These are phyloP conservation scores for Neurospora sp. DNA, from an alignment of 495 filamentous ascomycete species.

Conservation along the genomic window DNA sequence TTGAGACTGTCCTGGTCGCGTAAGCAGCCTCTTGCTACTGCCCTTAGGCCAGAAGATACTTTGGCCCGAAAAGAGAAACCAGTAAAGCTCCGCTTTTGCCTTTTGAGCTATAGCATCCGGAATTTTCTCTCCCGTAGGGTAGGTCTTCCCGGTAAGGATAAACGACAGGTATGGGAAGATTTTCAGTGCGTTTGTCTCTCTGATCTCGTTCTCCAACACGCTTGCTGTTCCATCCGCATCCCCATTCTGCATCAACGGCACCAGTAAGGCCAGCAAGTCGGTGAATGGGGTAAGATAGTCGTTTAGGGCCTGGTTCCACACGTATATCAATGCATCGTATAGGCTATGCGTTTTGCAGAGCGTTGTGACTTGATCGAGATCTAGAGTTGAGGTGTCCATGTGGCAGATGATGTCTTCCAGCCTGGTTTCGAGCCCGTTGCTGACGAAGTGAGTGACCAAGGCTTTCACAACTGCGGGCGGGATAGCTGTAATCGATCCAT, in stretches of 20 bases:
- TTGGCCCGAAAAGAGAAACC: conserved; percentile 84
- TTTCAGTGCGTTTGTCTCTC: conserved; percentile 65
- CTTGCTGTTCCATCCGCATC: conserved; percentile 32
- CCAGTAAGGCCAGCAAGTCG: conserved; percentile 67
- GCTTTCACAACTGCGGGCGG: conserved; percentile 81
- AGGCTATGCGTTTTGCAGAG: conserved; percentile 85
- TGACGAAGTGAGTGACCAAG: conserved; percentile 70
- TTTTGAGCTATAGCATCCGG: conserved; percentile 54
- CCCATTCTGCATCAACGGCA: conserved; percentile 45
- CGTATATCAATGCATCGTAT: conserved; percentile 92
- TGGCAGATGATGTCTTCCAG: conserved; percentile 95
- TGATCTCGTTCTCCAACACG: conserved; percentile 38
- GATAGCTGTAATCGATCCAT: conserved; percentile 60
- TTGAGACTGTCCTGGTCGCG: conserved; percentile 31
- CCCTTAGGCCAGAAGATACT: conserved; percentile 54
- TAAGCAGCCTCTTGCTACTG: conserved; percentile 43
- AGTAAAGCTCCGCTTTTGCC: conserved; percentile 81
- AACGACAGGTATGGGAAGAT: conserved; percentile 94
- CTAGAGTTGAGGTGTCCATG: conserved; percentile 80
- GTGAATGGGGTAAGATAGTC: conserved; percentile 88
- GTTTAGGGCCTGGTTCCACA: conserved; percentile 83
- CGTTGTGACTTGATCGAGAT: conserved; percentile 84
- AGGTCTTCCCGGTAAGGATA: conserved; percentile 78
- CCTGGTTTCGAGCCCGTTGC: conserved; percentile 55
- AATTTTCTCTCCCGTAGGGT: conserved; percentile 74